Evolutionary conservation across 2,329 filamentous ascomycete species (phyloP).

Genomic region (Monilinia aucupariae): DNA sequence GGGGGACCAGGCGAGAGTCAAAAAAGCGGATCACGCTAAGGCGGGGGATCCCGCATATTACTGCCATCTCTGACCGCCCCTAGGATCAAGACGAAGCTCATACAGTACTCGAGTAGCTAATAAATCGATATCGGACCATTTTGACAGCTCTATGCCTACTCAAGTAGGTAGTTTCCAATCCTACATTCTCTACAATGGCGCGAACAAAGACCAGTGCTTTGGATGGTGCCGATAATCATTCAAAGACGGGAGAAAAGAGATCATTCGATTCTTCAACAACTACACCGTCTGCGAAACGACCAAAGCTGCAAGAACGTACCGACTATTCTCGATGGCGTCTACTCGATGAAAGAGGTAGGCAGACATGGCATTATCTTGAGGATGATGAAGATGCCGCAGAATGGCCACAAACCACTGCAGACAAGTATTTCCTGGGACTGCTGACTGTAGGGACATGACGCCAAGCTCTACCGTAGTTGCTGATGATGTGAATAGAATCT

Average conservation of each 20-base stretch:
- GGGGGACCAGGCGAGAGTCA: neutral
- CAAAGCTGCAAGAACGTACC: conserved; percentile 54
- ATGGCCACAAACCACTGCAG: conserved; percentile 85
- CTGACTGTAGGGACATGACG: conserved; percentile 55
- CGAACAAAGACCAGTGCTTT: neutral
- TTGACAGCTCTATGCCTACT: no score
- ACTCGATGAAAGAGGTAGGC: conserved; percentile 72
- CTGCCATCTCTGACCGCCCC: conserved; percentile 2
- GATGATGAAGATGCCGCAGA: conserved; percentile 62
- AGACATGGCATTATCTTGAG: conserved; percentile 89
- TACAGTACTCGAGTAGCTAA: neutral
- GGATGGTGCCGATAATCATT: neutral
- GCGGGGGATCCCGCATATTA: neutral
- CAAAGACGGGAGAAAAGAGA: conserved; percentile 23
- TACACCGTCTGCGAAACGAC: conserved; percentile 38
- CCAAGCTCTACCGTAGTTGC: conserved; percentile 6
- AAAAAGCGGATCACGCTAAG: neutral
- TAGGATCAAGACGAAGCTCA: no score
- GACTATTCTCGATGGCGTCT: conserved; percentile 82
- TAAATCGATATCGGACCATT: neutral
- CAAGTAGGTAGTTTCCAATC: neutral
- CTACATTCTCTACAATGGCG: neutral
- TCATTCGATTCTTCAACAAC: conserved; percentile 20
- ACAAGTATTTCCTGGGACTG: conserved; percentile 81
- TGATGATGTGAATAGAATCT: conserved; percentile 52